These are phyloP conservation scores for Microstroma glucosiphilum DNA, from an alignment of 1,284 basidiomycete genomes.

Conservation along the genomic window DNA sequence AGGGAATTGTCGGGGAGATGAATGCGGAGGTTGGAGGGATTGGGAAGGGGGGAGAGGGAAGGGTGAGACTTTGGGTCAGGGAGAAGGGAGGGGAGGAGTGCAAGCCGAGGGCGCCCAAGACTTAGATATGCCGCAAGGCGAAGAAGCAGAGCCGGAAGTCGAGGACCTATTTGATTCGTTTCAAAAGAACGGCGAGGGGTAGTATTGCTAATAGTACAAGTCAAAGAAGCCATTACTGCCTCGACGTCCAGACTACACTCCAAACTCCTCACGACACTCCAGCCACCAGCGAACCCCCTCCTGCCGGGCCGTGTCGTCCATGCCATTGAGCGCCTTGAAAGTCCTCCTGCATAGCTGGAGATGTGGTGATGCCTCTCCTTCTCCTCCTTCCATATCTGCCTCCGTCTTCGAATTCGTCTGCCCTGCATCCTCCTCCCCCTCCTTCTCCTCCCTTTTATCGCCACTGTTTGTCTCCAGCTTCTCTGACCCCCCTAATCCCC, in stretches of 20 bases:
- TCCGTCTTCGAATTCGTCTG: constrained; percentile 12
- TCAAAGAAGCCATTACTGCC: no score
- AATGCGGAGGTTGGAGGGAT: constrained; percentile 29
- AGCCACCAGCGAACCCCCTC: constrained; percentile 48
- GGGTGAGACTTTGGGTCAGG: constrained; percentile 20
- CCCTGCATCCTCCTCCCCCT: not conserved
- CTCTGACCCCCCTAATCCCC: not conserved
- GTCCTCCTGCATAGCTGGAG: constrained; percentile 29
- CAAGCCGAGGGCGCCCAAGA: constrained; percentile 22
- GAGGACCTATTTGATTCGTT: no score
- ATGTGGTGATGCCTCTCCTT: not conserved
- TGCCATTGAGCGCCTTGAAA: constrained; percentile 33
- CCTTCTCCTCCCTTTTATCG: not conserved
- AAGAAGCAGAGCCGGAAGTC: not conserved
- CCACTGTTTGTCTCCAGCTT: no score
- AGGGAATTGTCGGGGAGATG: constrained; percentile 20
- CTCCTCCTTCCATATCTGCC: constrained; percentile 10
- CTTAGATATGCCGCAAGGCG: not conserved
- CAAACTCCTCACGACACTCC: constrained; percentile 33
- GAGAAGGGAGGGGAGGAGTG: constrained; percentile 31
- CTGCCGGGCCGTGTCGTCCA: constrained; percentile 42
- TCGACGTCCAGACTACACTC: constrained; percentile 19
- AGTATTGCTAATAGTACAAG: constrained; percentile 2
- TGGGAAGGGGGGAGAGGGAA: constrained; percentile 23
- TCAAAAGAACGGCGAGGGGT: not conserved